Percentiles rank a stretch among this genome's conserved stretches.
Conservation (phyloP, 2,329 filamentous ascomycete species). For the Colletotrichum truncatum region DNA sequence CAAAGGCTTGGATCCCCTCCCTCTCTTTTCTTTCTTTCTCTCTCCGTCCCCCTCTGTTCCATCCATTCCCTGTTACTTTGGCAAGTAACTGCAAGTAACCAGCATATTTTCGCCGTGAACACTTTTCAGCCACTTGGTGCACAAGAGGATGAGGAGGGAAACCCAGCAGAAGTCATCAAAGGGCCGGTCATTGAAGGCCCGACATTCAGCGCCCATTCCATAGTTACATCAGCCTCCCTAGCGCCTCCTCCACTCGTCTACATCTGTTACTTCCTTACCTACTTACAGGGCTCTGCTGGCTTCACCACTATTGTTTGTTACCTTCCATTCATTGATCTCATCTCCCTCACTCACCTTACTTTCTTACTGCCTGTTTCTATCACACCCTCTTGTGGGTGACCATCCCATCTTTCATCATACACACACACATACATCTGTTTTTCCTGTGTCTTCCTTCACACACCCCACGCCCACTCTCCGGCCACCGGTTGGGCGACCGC, state of each 20-base stretch:
- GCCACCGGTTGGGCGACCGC: not conserved
- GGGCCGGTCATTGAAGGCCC: not conserved
- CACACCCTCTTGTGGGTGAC: not conserved
- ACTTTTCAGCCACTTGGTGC: not conserved
- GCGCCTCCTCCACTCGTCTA: constrained; percentile 1
- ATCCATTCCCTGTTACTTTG: not conserved
- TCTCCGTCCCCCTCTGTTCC: not conserved
- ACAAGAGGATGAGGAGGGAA: not conserved
- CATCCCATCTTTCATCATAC: constrained; percentile 4
- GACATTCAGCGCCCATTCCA: not conserved
- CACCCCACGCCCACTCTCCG: not conserved
- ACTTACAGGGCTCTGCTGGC: too few relatives aligned
- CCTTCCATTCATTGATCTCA: not conserved
- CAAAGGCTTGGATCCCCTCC: not conserved
- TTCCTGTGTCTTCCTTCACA: not conserved
- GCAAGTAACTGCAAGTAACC: not conserved
- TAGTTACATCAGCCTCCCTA: constrained; percentile 16
- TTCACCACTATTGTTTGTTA: not conserved
- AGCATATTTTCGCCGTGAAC: not conserved
- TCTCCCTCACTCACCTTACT: not conserved
- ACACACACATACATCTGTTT: not conserved
- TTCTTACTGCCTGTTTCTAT: not conserved
- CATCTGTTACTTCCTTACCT: not conserved
- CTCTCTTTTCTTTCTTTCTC: not conserved
- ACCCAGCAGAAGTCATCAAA: not conserved